These are phyloP conservation scores for Guillardia theta DNA, from an alignment of 78 protist species.

Conservation along the genomic window DNA sequence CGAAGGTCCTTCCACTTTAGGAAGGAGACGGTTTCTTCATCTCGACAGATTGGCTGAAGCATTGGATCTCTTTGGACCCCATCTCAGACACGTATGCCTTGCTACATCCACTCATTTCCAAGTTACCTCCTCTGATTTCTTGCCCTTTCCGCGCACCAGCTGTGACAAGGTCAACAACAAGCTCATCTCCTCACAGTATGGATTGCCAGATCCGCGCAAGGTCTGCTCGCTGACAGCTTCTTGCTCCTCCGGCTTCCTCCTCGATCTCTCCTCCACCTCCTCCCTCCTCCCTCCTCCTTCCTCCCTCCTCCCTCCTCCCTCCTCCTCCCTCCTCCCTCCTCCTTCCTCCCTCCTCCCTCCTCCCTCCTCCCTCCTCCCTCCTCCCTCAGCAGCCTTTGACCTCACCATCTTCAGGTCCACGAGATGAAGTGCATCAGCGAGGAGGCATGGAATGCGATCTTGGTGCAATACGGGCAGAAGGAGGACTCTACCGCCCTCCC, in stretches of 20 bases:
- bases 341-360: background rate
- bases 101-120: background rate
- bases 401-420: no score
- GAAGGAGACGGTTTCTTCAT: background rate
- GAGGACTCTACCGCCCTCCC: no score
- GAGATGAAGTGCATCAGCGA: no score
- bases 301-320: background rate
- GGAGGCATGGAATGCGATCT: no score
- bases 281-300: background rate
- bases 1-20: no score
- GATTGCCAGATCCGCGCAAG: background rate
- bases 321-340: background rate
- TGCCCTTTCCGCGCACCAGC: background rate
- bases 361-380: background rate
- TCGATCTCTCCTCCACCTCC: background rate
- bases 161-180: background rate
- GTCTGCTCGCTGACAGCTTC: background rate
- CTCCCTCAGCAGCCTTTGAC: no score
- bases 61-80: background rate
- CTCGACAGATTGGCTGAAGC: constrained; percentile 5
- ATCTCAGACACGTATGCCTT: background rate
- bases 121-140: background rate
- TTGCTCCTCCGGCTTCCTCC: background rate
- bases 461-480: no score
- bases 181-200: background rate